These are phyloP conservation scores for Secale cereale DNA, from an alignment of 176 grass and related monocot species.

Conservation along the genomic window DNA sequence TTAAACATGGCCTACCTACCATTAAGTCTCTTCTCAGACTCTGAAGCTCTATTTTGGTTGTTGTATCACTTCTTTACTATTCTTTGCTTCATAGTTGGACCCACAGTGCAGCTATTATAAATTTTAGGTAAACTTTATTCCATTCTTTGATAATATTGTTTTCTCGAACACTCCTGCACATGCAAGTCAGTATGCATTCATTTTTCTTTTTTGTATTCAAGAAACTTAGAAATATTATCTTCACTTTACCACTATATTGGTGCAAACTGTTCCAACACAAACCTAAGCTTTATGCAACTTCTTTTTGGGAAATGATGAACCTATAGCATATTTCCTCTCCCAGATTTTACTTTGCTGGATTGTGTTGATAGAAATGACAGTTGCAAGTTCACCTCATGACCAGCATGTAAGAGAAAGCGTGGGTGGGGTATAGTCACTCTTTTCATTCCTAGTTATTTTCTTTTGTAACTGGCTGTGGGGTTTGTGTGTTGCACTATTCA, in stretches of 20 bases:
- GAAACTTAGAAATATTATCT: neutral
- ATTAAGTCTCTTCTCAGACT: neutral
- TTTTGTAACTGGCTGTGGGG: neutral
- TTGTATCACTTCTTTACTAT: neutral
- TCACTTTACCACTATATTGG: neutral
- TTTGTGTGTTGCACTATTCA: neutral
- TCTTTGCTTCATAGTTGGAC: neutral
- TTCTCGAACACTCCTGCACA: neutral
- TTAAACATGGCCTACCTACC: neutral
- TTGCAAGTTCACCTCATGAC: neutral
- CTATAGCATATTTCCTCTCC: neutral
- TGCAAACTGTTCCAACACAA: neutral
- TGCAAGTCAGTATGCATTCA: neutral
- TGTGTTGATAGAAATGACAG: neutral
- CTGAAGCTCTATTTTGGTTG: neutral
- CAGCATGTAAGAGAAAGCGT: neutral
- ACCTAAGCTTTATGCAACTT: neutral
- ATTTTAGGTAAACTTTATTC: neutral
- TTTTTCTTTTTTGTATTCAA: neutral
- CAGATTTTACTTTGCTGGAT: neutral
- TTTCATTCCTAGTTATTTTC: neutral
- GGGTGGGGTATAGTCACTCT: neutral
- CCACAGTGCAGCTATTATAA: neutral
- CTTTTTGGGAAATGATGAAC: neutral
- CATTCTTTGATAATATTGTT: neutral